Evolutionary conservation across 169 alveolate species (phyloP).

Genomic region (Plasmodium yoelii): DNA sequence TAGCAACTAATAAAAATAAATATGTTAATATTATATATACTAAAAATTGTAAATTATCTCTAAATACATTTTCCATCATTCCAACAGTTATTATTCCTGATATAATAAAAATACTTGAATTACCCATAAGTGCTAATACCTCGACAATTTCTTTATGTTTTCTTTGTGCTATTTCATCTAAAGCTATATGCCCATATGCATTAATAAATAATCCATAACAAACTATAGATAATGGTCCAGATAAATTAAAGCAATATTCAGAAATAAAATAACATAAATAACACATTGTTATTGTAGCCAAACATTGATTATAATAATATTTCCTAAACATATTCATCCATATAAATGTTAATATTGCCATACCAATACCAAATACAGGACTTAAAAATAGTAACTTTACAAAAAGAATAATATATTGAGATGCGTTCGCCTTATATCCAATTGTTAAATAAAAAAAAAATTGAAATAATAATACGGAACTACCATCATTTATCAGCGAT

Average conservation of each 20-base stretch:
- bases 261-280: constrained; percentile 87
- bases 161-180: constrained; percentile 89
- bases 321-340: constrained; percentile 88
- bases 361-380: constrained; percentile 87
- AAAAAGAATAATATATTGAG: constrained; percentile 82
- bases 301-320: constrained; percentile 86
- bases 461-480: constrained; percentile 89
- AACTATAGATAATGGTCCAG: constrained; percentile 91
- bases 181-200: constrained; percentile 88
- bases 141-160: constrained; percentile 86
- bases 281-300: constrained; percentile 80
- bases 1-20: constrained; percentile 82
- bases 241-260: constrained; percentile 83
- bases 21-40: constrained; percentile 79
- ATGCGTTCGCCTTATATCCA: constrained; percentile 81
- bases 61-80: constrained; percentile 84
- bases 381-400: constrained; percentile 85
- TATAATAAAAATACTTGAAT: constrained; percentile 87
- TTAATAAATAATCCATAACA: constrained; percentile 90
- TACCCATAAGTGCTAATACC: constrained; percentile 86
- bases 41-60: constrained; percentile 34
- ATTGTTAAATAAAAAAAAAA: constrained; percentile 85
- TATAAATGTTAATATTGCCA: constrained; percentile 83
- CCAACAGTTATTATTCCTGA: constrained; percentile 90
- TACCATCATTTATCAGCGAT: constrained; percentile 91